Evolutionary conservation across 176 grass and related monocot genomes (phyloP), one percentile per base, ranked within the genome.

Genomic region (Rhynchospora breviuscula): DNA sequence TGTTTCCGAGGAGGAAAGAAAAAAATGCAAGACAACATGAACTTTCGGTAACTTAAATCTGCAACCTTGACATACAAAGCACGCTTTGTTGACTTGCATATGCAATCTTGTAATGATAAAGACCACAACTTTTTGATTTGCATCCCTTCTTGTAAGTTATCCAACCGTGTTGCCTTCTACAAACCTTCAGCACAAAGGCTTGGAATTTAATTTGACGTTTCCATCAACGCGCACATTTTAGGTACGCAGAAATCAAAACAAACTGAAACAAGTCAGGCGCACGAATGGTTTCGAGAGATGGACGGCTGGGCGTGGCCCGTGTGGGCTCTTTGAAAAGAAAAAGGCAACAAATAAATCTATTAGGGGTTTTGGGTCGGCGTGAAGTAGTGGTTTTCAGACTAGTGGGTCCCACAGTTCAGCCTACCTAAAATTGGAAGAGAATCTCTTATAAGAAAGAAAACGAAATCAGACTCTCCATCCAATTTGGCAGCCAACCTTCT

Each of bases 371-470:
- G 12, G 72, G 59, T 80, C 17, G 84, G 72, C 29, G 53, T 45
- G 80, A 80, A 57, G 75, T 14, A 67, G 84, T 60, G 84, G 84
- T 43, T 6, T 22, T 13, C 14, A 80, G 44, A 46, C 44, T 49
- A 33, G 31, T 48, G 25, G 83, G 53, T 57, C 61, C 11, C 74
- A 64, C 46, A 82, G 8, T 21, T 82, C 15, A 82, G 59, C 80
- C 80, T 13, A 49, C 62, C 80, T 31, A 82, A 59, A 77, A 17
- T 66, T 57, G 40, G 8, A 17, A 29, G 26, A 17, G 12, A 53
- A 43, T 51, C 53, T 46, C 21, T 53, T 23, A 73, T 49, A 49
- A 80, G 12, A 15, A n/a, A 80, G 43, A 63, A 67, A 67, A 17
- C 5, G 23, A 66, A 18, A 11, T 82, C 18, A 66, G 49, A 75